phyloP scores from a whole-genome alignment of 2,329 filamentous ascomycete species.

The Aspergillus brunneoviolaceus region DNA sequence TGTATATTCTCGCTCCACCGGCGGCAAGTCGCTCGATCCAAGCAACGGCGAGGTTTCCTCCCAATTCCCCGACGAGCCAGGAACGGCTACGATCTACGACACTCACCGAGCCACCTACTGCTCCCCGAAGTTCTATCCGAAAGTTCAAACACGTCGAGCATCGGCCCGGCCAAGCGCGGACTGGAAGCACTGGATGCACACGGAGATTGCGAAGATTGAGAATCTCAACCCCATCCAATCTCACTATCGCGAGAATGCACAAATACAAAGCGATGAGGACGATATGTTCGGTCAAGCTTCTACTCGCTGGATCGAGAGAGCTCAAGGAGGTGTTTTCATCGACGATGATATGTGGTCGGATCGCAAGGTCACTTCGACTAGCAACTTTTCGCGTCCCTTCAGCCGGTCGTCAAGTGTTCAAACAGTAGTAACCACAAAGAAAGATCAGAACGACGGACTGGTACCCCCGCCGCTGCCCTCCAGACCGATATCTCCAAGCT shows the following conservation, averaged over 20 bases:
- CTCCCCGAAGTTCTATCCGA: conserved; percentile 28
- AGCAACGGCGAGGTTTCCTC: conserved; percentile 7
- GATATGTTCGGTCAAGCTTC: conserved; percentile 9
- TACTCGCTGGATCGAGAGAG: neutral
- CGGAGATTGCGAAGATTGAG: conserved; percentile 36
- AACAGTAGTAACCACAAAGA: conserved; percentile 20
- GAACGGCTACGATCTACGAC: conserved; percentile 40
- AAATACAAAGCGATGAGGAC: conserved; percentile 33
- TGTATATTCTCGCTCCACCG: conserved; percentile 44
- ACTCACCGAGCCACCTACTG: conserved; percentile 30
- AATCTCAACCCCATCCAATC: conserved; percentile 25
- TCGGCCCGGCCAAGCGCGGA: conserved; percentile 30
- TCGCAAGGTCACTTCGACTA: conserved; percentile 18
- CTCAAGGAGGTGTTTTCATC: neutral
- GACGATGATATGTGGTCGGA: neutral
- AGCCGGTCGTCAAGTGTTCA: conserved; percentile 33
- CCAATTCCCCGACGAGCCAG: conserved; percentile 21
- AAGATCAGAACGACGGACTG: conserved; percentile 1
- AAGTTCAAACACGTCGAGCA: conserved; percentile 1
- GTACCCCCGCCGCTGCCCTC: conserved; percentile 2
- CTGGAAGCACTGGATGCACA: conserved; percentile 41
- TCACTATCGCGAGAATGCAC: conserved; percentile 42
- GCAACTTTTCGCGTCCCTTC: conserved; percentile 41
- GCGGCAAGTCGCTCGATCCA: conserved; percentile 30
- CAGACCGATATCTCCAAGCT: conserved; percentile 2